These are phyloP conservation scores for Fusarium secorum DNA, from an alignment of 2,329 filamentous ascomycete species.

Conservation along the genomic window DNA sequence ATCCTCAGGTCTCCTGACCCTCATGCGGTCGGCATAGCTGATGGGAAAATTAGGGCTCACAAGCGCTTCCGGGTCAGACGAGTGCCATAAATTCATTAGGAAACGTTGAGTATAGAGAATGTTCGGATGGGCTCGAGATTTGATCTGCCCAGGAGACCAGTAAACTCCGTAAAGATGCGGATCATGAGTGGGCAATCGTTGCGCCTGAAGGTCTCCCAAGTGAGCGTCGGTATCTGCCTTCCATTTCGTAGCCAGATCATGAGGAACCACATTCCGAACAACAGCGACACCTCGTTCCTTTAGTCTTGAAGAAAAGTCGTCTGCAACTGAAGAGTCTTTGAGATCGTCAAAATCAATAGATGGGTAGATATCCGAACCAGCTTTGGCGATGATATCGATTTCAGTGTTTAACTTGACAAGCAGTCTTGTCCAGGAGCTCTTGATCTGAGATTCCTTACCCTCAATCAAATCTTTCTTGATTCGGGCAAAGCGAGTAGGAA, in stretches of 20 bases:
- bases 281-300: slow-evolving; percentile 45
- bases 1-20: slow-evolving; percentile 61
- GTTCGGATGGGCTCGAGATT: slow-evolving; percentile 51
- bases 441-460: slow-evolving; percentile 49
- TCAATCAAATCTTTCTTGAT: slow-evolving; percentile 51
- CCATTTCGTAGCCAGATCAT: slow-evolving; percentile 48
- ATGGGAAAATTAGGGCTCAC: slow-evolving; percentile 59
- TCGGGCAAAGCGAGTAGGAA: slow-evolving; percentile 51
- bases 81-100: slow-evolving; percentile 51
- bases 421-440: slow-evolving; percentile 51
- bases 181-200: slow-evolving; percentile 44
- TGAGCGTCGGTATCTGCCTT: slow-evolving; percentile 63
- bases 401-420: slow-evolving; percentile 49
- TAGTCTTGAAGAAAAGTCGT: slow-evolving; percentile 42
- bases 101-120: slow-evolving; percentile 55
- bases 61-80: slow-evolving; percentile 51
- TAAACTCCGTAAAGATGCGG: slow-evolving; percentile 50
- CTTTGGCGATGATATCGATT: slow-evolving; percentile 46
- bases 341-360: slow-evolving; percentile 53
- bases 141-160: slow-evolving; percentile 53
- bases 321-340: slow-evolving; percentile 35
- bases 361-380: slow-evolving; percentile 50
- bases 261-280: slow-evolving; percentile 45
- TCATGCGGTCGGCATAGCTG: slow-evolving; percentile 67
- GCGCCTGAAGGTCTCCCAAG: slow-evolving; percentile 55